Percentiles rank a stretch among this genome's conserved stretches.
Conservation (phyloP, 768 basidiomycete species). For the Hygrocybe punicea region DNA sequence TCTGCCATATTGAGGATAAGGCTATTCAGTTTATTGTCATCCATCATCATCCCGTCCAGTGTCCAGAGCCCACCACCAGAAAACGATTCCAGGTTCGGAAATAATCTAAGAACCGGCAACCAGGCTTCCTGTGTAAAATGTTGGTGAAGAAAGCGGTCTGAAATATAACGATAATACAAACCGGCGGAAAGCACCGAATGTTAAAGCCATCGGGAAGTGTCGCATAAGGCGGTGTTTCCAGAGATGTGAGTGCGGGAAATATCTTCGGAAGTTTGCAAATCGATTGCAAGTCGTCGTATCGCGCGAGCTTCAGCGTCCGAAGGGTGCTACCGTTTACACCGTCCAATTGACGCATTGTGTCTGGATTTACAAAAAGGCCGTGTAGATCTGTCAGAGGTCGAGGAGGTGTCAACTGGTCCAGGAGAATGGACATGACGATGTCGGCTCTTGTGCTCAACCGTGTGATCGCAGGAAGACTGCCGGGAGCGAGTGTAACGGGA, state of each 20-base stretch:
- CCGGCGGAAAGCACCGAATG: conserved; percentile 27
- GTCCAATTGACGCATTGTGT: conserved; percentile 7
- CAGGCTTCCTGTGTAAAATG: conserved; percentile 33
- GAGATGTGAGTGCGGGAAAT: not conserved
- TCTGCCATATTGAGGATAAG: conserved; percentile 40
- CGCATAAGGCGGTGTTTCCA: not conserved
- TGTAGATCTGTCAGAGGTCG: conserved; percentile 1
- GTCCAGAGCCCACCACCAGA: conserved; percentile 42
- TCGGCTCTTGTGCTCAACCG: conserved; percentile 34
- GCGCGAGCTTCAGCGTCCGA: not conserved
- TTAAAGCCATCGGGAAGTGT: not conserved
- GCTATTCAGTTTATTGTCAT: conserved; percentile 40
- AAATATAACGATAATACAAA: conserved; percentile 9
- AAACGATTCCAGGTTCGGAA: conserved; percentile 43
- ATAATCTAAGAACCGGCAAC: conserved; percentile 40
- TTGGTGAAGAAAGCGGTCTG: not conserved
- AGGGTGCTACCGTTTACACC: not conserved
- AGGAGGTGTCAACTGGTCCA: conserved; percentile 3
- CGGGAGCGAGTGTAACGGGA: conserved; percentile 31
- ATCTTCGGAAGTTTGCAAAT: conserved; percentile 1
- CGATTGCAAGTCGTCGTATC: conserved; percentile 5
- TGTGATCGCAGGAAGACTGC: conserved; percentile 42
- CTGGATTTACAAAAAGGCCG: conserved; percentile 10
- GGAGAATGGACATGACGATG: conserved; percentile 33
- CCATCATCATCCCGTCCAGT: conserved; percentile 27